Evolutionary conservation across 2,329 filamentous ascomycete species (phyloP).

Genomic region (Seiridium cupressi): DNA sequence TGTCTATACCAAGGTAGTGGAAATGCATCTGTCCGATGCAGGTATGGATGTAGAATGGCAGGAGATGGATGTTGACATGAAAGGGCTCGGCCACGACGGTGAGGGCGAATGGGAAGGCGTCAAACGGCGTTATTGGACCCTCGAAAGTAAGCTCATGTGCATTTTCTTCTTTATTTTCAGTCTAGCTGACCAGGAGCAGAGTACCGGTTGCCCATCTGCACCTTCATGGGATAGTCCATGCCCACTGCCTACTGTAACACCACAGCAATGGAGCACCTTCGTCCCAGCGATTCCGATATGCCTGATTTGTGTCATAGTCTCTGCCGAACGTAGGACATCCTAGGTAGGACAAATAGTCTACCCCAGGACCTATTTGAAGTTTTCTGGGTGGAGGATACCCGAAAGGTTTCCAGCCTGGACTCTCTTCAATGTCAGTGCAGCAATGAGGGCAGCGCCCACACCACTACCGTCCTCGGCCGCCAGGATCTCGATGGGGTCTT

Average conservation of each 20-base stretch:
- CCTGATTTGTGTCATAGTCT: neutral
- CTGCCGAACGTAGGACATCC: neutral
- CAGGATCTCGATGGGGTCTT: constrained; percentile 84
- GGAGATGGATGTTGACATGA: constrained; percentile 69
- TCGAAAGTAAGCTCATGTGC: constrained; percentile 57
- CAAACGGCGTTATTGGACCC: constrained; percentile 83
- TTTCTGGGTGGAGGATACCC: constrained; percentile 64
- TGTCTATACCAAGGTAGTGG: constrained; percentile 88
- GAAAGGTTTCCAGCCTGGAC: constrained; percentile 62
- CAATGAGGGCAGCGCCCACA: constrained; percentile 95
- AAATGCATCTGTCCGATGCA: constrained; percentile 86
- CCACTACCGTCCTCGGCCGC: constrained; percentile 94
- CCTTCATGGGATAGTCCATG: constrained; percentile 60
- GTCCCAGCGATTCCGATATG: neutral
- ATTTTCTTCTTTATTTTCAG: neutral
- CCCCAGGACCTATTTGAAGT: constrained; percentile 43
- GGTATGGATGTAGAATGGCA: constrained; percentile 89
- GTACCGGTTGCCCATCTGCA: constrained; percentile 74
- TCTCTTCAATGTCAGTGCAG: constrained; percentile 65
- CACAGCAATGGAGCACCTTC: neutral
- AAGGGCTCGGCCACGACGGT: constrained; percentile 61
- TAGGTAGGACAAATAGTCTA: neutral
- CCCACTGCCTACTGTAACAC: neutral
- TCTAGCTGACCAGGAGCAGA: constrained; percentile 39
- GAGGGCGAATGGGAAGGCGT: constrained; percentile 86